Evolutionary conservation across 164 flowering plant species (phyloP).

Genomic region (Sedum album): DNA sequence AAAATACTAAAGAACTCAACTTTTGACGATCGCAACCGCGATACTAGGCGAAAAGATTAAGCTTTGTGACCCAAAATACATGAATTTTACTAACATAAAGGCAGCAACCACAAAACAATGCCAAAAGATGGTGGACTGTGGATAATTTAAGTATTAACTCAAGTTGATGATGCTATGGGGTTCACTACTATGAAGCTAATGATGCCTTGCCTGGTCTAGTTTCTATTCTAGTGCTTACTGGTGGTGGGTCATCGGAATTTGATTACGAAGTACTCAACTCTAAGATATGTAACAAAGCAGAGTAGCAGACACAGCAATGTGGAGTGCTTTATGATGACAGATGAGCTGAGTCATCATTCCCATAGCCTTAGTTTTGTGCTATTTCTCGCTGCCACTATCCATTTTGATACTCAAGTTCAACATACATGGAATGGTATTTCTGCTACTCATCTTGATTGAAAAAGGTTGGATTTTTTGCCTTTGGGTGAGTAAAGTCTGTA

Average conservation of each 20-base stretch:
- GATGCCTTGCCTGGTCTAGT: conserved; percentile 2
- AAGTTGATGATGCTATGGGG: background rate
- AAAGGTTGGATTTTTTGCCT: background rate
- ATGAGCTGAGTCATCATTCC: background rate
- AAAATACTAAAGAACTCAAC: background rate
- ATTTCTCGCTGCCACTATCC: too few relatives aligned
- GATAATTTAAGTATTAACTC: background rate
- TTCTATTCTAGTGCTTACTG: background rate
- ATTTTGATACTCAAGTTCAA: too few relatives aligned
- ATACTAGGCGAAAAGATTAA: background rate
- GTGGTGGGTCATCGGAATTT: background rate
- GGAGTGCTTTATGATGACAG: conserved; percentile 6
- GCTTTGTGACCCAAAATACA: background rate
- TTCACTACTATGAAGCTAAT: background rate
- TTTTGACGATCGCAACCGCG: too few relatives aligned
- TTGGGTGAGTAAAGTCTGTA: background rate
- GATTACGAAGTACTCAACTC: background rate
- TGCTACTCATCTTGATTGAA: background rate
- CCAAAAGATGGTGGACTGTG: background rate
- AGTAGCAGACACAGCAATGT: background rate
- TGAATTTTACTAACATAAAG: background rate
- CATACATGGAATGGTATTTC: background rate
- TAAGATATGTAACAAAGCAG: background rate
- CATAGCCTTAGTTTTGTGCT: background rate
- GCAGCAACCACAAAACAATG: background rate